phyloP scores from a whole-genome alignment of 306 rosid species.

The Dicorynia guianensis region DNA sequence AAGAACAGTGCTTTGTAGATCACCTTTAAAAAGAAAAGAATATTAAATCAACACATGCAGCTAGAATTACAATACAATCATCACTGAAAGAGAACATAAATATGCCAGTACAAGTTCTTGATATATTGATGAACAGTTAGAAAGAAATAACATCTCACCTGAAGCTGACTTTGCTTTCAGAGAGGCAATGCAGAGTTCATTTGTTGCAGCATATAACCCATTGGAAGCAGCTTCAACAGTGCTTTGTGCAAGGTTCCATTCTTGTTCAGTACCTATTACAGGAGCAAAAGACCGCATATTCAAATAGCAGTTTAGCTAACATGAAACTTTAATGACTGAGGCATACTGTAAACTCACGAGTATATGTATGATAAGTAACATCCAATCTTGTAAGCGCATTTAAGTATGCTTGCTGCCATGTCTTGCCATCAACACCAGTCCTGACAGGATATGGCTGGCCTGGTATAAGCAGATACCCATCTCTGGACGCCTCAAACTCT shows the following conservation, averaged over 20 bases:
- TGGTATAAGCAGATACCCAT: slow-evolving; percentile 70
- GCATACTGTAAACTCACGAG: slow-evolving; percentile 63
- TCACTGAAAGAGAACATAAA: slow-evolving; percentile 31
- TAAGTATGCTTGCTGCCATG: slow-evolving; percentile 89
- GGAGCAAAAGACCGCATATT: slow-evolving; percentile 43
- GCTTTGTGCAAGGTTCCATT: slow-evolving; percentile 91
- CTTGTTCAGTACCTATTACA: slow-evolving; percentile 86
- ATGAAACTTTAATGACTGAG: slow-evolving; percentile 33
- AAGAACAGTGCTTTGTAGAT: slow-evolving; percentile 78
- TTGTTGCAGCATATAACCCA: slow-evolving; percentile 74
- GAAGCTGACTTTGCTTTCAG: slow-evolving; percentile 90
- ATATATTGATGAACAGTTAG: slow-evolving; percentile 6
- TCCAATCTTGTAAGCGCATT: slow-evolving; percentile 80
- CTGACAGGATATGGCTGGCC: slow-evolving; percentile 69
- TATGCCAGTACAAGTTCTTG: slow-evolving; percentile 25
- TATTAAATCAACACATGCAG: slow-evolving; percentile 34
- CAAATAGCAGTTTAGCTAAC: slow-evolving; percentile 22
- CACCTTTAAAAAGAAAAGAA: slow-evolving; percentile 61
- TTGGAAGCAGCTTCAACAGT: slow-evolving; percentile 89
- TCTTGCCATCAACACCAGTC: slow-evolving; percentile 68
- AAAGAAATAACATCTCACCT: slow-evolving; percentile 53
- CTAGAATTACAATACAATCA: slow-evolving; percentile 11
- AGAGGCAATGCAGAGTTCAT: slow-evolving; percentile 76
- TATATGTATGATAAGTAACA: slow-evolving; percentile 76
- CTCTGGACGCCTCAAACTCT: slow-evolving; percentile 95